phyloP scores from a whole-genome alignment of 495 filamentous ascomycete genomes.

The Xylaria sp. region DNA sequence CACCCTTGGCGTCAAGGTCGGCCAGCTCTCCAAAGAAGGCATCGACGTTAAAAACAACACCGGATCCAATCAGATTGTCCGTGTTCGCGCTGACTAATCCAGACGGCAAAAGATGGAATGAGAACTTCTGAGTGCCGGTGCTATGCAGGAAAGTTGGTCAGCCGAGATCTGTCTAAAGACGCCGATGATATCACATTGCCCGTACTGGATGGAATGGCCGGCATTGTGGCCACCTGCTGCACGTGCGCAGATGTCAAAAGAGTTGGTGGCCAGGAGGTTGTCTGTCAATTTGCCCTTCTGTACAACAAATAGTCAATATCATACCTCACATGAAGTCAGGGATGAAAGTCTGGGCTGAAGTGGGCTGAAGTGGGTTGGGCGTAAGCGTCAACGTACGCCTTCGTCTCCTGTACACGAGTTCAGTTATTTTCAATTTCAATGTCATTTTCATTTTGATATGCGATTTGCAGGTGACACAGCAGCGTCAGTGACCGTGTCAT shows the following conservation, averaged over 20 bases:
- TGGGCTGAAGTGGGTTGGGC: no score
- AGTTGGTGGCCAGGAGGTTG: conserved; percentile 27
- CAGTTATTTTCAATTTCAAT: conserved; percentile 20
- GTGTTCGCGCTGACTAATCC: conserved; percentile 78
- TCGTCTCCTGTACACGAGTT: conserved; percentile 27
- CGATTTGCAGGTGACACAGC: neutral
- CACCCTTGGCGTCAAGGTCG: conserved; percentile 73
- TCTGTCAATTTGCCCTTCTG: conserved; percentile 33
- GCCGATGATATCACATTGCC: conserved; percentile 4
- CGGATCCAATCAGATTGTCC: conserved; percentile 85
- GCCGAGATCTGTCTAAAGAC: conserved; percentile 63
- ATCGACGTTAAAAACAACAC: conserved; percentile 83
- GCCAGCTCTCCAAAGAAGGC: conserved; percentile 86
- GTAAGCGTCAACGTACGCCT: conserved; percentile 28
- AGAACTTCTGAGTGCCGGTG: conserved; percentile 64
- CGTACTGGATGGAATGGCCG: conserved; percentile 36
- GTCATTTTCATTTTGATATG: no score
- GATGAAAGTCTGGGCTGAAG: no score
- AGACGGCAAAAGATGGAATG: conserved; percentile 71
- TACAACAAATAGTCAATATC: conserved; percentile 23
- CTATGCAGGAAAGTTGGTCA: conserved; percentile 38
- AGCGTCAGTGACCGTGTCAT: neutral
- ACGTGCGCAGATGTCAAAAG: conserved; percentile 55
- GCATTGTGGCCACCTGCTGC: conserved; percentile 76
- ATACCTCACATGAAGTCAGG: conserved; percentile 10